phyloP scores from a whole-genome alignment of 768 basidiomycete species.

The Imleria badia region DNA sequence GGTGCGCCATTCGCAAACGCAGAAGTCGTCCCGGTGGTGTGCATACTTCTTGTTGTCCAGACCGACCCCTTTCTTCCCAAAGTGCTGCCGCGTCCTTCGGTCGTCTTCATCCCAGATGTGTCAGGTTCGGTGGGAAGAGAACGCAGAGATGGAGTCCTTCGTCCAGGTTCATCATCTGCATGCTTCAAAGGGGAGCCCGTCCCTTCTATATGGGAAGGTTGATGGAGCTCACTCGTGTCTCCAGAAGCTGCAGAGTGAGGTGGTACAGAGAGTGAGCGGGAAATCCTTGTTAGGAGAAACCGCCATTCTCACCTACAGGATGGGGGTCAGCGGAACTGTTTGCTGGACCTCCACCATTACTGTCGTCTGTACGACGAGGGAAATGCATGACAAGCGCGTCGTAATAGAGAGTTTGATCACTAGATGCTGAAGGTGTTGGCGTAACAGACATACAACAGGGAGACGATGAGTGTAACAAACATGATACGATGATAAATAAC shows the following conservation, averaged over 20 bases:
- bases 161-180: background rate
- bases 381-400: constrained; percentile 43
- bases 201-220: background rate
- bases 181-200: background rate
- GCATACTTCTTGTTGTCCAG: constrained; percentile 23
- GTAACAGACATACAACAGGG: constrained; percentile 12
- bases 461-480: background rate
- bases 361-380: background rate
- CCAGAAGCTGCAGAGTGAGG: background rate
- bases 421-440: constrained; percentile 23
- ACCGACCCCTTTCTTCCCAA: constrained; percentile 23
- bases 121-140: constrained; percentile 24
- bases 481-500: constrained; percentile 23
- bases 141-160: constrained; percentile 16
- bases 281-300: background rate
- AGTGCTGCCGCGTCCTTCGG: background rate
- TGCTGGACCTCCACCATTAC: background rate
- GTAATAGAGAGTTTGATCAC: constrained; percentile 42
- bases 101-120: background rate
- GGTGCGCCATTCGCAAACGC: constrained; percentile 58
- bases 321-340: background rate
- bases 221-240: background rate
- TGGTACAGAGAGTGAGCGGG: background rate
- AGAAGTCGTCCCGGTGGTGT: constrained; percentile 10
- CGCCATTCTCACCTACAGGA: constrained; percentile 1